Conservation (phyloP, 2,329 filamentous ascomycete genomes). For the Rutstroemia sydowiana region DNA sequence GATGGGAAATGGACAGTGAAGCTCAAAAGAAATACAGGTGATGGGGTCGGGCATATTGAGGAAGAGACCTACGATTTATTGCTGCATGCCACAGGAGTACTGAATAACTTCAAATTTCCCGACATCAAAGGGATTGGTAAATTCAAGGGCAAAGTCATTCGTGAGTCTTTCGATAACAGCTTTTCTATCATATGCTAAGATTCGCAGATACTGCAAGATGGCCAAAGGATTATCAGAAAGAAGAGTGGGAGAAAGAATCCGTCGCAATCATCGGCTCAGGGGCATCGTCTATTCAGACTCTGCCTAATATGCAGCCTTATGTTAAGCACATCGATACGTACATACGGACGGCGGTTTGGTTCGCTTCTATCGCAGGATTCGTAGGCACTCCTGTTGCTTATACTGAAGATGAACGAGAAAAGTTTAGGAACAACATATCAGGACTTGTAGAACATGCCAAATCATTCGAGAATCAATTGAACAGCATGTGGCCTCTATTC, state of each 20-base stretch:
- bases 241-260: constrained; percentile 27
- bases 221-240: constrained; percentile 30
- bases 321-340: constrained; percentile 41
- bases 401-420: constrained; percentile 34
- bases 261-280: constrained; percentile 35
- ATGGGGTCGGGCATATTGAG: constrained; percentile 16
- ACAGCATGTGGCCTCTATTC: constrained; percentile 40
- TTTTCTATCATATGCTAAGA: neutral
- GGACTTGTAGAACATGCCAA: constrained; percentile 20
- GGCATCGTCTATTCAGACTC: constrained; percentile 32
- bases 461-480: constrained; percentile 33
- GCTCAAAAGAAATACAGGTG: constrained; percentile 32
- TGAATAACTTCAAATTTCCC: constrained; percentile 37
- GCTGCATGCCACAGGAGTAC: constrained; percentile 21
- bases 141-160: constrained; percentile 40
- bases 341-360: constrained; percentile 44
- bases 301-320: constrained; percentile 34
- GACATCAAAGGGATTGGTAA: constrained; percentile 39
- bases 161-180: constrained; percentile 29
- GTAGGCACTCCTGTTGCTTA: constrained; percentile 39
- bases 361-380: constrained; percentile 39
- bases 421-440: constrained; percentile 35
- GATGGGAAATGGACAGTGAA: constrained; percentile 43
- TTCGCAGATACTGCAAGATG: constrained; percentile 36
- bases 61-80: constrained; percentile 22